Conservation (phyloP, 2,329 filamentous ascomycete genomes). For the Ilyonectria mors-panacis region DNA sequence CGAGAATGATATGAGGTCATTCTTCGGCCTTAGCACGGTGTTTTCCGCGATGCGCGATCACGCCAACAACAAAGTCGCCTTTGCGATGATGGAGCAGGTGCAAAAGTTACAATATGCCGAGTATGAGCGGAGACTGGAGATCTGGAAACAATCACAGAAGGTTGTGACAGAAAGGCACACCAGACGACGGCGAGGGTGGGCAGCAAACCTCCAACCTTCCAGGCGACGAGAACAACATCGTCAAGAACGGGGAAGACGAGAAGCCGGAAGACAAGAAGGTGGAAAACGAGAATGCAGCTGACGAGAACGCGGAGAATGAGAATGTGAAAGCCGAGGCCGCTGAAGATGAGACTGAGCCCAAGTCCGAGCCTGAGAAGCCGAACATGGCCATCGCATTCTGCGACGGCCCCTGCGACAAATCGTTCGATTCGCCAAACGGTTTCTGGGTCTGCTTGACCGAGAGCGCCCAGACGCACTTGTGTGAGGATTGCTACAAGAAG, state of each 20-base stretch:
- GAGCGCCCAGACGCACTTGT: background rate
- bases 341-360: background rate
- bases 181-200: background rate
- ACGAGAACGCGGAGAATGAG: background rate
- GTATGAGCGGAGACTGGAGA: background rate
- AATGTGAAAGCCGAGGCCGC: background rate
- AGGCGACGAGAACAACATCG: too few species aligned
- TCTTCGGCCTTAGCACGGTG: slow-evolving; percentile 6
- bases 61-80: slow-evolving; percentile 11
- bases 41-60: slow-evolving; percentile 12
- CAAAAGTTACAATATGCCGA: background rate
- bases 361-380: background rate
- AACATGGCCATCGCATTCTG: background rate
- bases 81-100: slow-evolving; percentile 17
- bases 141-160: background rate
- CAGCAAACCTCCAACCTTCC: background rate
- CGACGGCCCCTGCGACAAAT: slow-evolving; percentile 1
- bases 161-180: background rate
- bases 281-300: background rate
- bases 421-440: background rate
- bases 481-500: slow-evolving; percentile 8
- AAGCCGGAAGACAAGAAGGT: too few species aligned
- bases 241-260: too few species aligned
- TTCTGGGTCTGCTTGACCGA: slow-evolving; percentile 25
- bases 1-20: slow-evolving; percentile 16